Evolutionary conservation across 176 grass and related monocot species (phyloP).

Genomic region (Triticum urartu): DNA sequence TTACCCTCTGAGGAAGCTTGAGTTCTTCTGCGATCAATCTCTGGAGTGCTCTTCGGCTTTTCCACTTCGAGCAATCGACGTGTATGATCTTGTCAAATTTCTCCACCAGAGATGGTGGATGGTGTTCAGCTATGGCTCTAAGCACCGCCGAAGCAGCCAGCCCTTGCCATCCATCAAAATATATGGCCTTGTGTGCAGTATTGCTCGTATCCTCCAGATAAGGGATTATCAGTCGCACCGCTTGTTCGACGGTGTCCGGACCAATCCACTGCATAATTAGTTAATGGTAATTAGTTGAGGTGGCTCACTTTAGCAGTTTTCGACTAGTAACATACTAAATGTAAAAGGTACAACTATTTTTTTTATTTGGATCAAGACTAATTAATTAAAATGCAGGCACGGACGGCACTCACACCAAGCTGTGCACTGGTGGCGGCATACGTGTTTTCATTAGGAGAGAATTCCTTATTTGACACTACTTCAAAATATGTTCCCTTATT

Average conservation of each 20-base stretch:
- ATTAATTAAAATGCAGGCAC: too few species aligned
- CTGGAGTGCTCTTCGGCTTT: not conserved
- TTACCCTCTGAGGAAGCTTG: too few species aligned
- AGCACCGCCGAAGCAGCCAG: too few species aligned
- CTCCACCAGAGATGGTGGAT: too few species aligned
- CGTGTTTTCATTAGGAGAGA: too few species aligned
- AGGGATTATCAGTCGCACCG: accelerated
- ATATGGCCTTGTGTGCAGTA: not conserved
- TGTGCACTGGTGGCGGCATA: too few species aligned
- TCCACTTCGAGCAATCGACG: not conserved
- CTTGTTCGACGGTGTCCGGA: not conserved
- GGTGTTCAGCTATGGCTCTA: too few species aligned
- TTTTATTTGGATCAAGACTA: too few species aligned
- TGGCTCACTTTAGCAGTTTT: not conserved
- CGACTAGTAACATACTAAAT: not conserved
- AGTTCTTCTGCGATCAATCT: not conserved
- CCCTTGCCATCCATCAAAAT: not conserved
- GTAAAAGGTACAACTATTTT: not conserved
- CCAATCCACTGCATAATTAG: not conserved
- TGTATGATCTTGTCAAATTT: not conserved
- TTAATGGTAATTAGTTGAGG: not conserved
- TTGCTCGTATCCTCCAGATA: not conserved
- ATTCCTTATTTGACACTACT: too few species aligned
- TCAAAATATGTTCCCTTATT: too few species aligned
- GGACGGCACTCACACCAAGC: too few species aligned